Percentiles rank a stretch among this genome's conserved stretches.
Evolutionary conservation across 768 basidiomycete genomes (phyloP).

Genomic region (Mycena olivaceomarginata): DNA sequence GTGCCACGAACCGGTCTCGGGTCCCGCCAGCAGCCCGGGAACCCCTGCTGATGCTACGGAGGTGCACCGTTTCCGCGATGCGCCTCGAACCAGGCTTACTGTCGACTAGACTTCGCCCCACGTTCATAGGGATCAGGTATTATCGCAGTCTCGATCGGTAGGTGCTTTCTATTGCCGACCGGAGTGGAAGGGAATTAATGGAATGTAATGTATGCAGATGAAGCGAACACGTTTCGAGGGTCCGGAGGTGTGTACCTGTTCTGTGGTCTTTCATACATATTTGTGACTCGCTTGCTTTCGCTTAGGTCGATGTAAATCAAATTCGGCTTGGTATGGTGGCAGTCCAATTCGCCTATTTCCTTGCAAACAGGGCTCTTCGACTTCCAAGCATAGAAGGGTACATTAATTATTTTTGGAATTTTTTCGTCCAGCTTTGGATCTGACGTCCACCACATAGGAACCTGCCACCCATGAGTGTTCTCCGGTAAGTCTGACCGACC

Average conservation of each 20-base stretch:
- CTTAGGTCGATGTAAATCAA: slow-evolving; percentile 4
- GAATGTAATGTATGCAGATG: neutral
- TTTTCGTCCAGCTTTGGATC: neutral
- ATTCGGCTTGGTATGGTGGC: neutral
- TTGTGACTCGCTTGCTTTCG: neutral
- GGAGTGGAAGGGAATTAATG: neutral
- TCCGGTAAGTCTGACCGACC: neutral
- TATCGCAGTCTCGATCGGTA: slow-evolving; percentile 15
- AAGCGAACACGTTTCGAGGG: slow-evolving; percentile 22
- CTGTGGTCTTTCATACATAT: neutral
- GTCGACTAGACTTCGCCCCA: slow-evolving; percentile 6
- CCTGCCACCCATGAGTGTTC: slow-evolving; percentile 21
- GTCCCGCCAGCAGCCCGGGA: neutral
- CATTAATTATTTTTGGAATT: neutral
- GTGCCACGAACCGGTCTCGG: slow-evolving; percentile 19
- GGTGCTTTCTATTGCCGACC: neutral
- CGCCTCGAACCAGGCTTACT: neutral
- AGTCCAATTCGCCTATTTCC: neutral
- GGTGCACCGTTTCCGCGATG: neutral
- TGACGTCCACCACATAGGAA: slow-evolving; percentile 19
- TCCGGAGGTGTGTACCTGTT: neutral
- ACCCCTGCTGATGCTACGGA: neutral
- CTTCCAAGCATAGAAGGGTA: slow-evolving; percentile 29
- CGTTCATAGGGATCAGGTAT: neutral
- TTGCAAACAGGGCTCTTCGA: slow-evolving; percentile 1